These are phyloP conservation scores for Knoxia roxburghii DNA, from an alignment of 257 asterid species.

Conservation along the genomic window DNA sequence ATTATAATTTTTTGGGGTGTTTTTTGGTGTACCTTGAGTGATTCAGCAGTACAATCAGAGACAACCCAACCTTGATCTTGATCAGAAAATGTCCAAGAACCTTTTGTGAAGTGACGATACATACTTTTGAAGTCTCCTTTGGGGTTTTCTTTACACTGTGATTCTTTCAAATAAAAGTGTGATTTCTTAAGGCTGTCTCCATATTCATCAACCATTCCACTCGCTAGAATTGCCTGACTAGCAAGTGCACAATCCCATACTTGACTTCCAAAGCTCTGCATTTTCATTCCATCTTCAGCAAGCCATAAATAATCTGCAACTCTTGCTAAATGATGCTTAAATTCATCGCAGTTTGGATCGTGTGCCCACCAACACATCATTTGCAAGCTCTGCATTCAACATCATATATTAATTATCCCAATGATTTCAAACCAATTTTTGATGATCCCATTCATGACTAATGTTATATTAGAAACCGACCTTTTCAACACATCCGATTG, in stretches of 20 bases:
- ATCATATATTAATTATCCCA: too few species aligned
- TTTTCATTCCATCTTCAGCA: conserved; percentile 89
- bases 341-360: conserved; percentile 59
- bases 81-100: conserved; percentile 80
- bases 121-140: conserved; percentile 47
- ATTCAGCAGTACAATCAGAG: conserved; percentile 72
- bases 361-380: conserved; percentile 91
- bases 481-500: conserved; percentile 59
- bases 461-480: too few species aligned
- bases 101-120: conserved; percentile 77
- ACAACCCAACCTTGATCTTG: conserved; percentile 85
- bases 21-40: conserved; percentile 61
- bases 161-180: conserved; percentile 63
- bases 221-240: conserved; percentile 64
- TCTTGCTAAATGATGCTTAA: conserved; percentile 68
- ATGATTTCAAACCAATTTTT: too few species aligned
- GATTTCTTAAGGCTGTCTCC: conserved; percentile 71
- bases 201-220: conserved; percentile 73
- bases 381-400: conserved; percentile 47
- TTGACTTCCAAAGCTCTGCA: conserved; percentile 92
- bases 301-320: conserved; percentile 79
- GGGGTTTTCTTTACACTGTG: conserved; percentile 67
- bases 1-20: too few species aligned
- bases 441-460: too few species aligned
- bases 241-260: conserved; percentile 63